A percentile compares a stretch with the other conserved stretches of the same genome.
Conservation (phyloP, 495 filamentous ascomycete genomes). For the Schizothecium vesticola region DNA sequence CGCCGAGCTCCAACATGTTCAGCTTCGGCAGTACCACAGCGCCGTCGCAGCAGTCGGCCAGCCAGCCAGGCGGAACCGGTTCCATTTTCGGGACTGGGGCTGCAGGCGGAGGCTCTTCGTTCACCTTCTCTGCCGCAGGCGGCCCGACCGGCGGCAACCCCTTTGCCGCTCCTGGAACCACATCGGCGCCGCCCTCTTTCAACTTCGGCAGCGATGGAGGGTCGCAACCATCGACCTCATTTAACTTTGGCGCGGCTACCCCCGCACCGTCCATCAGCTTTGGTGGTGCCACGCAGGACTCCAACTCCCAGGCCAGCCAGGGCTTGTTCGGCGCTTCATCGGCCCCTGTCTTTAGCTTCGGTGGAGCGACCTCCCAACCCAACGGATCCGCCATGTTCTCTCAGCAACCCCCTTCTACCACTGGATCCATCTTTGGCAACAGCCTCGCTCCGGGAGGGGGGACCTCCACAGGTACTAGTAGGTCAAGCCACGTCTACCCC, state of each 20-base stretch:
- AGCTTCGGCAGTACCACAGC: conserved; percentile 28
- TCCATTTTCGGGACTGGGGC: conserved; percentile 22
- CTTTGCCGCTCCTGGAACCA: conserved; percentile 29
- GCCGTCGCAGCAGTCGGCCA: conserved; percentile 21
- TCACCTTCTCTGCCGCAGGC: conserved; percentile 38
- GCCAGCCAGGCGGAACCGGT: conserved; percentile 12
- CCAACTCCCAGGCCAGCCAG: conserved; percentile 19
- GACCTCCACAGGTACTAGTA: conserved; percentile 42
- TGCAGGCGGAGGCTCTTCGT: conserved; percentile 23
- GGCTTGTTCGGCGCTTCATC: conserved; percentile 14
- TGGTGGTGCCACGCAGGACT: conserved; percentile 21
- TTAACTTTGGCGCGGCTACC: conserved; percentile 24
- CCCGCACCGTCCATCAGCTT: conserved; percentile 27
- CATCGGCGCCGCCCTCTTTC: conserved; percentile 33
- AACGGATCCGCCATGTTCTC: conserved; percentile 17
- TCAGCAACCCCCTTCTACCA: conserved; percentile 21
- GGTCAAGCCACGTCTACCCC: conserved; percentile 14
- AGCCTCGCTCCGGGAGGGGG: conserved; percentile 35
- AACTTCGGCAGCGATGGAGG: conserved; percentile 31
- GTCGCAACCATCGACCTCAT: conserved; percentile 18
- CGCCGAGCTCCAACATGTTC: conserved; percentile 17
- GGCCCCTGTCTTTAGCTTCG: conserved; percentile 22
- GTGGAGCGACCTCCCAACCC: conserved; percentile 17
- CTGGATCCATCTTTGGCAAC: conserved; percentile 23
- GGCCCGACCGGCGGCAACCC: conserved; percentile 36